These are phyloP conservation scores for Thelonectria olida DNA, from an alignment of 2,329 filamentous ascomycete genomes.

Conservation along the genomic window DNA sequence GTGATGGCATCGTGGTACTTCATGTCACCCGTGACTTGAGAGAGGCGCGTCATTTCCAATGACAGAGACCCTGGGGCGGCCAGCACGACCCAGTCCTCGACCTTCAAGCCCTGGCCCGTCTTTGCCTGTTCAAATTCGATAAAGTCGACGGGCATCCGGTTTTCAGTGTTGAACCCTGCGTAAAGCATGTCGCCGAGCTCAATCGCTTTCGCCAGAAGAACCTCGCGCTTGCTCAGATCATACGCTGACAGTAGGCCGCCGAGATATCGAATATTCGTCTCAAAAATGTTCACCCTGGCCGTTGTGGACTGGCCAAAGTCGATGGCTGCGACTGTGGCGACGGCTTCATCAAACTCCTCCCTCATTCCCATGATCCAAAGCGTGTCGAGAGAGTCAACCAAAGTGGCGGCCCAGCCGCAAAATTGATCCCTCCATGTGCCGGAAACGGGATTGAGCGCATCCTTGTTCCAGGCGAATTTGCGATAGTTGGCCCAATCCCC, in stretches of 20 bases:
- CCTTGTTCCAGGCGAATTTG: conserved; percentile 60
- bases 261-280: conserved; percentile 64
- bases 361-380: conserved; percentile 70
- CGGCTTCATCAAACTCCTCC: conserved; percentile 65
- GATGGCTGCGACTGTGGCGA: conserved; percentile 56
- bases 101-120: conserved; percentile 59
- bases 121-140: conserved; percentile 50
- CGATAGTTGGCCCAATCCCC: conserved; percentile 62
- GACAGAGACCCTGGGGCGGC: conserved; percentile 70
- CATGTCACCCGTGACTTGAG: conserved; percentile 74
- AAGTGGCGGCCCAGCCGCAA: conserved; percentile 65
- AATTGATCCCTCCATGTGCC: conserved; percentile 57
- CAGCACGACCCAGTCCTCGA: conserved; percentile 56
- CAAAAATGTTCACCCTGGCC: conserved; percentile 59
- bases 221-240: conserved; percentile 55
- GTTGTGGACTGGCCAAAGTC: conserved; percentile 60
- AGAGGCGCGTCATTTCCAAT: conserved; percentile 78
- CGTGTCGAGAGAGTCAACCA: conserved; percentile 69
- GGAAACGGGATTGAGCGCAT: conserved; percentile 61
- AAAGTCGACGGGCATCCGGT: conserved; percentile 61
- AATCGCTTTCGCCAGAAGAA: conserved; percentile 57
- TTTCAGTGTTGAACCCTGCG: conserved; percentile 62
- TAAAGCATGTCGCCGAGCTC: conserved; percentile 65
- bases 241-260: conserved; percentile 62
- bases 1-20: conserved; percentile 83